Base-by-base conservation (phyloP, 495 filamentous ascomycete species). In the Podospora conica region DNA sequence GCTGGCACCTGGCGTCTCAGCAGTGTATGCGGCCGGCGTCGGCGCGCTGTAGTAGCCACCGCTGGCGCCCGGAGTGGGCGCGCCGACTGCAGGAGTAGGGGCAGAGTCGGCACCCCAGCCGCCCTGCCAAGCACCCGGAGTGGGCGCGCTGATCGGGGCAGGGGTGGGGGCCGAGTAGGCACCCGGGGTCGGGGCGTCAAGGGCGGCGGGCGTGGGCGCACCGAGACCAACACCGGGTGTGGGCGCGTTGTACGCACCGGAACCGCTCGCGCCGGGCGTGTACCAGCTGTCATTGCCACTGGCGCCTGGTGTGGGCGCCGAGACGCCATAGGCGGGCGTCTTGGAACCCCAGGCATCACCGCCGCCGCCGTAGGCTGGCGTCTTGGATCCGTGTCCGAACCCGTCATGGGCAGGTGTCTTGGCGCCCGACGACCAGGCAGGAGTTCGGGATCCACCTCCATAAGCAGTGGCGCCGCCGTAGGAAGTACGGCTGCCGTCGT, bases 141-240 rank as follows among this genome's bases (percentile, higher is more conserved):
- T 97, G 1, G 92, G 90, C 1, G 91, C 91, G 40, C 87, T 88
- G 63, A 81, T 73, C 20, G 79, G 81, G 23, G 85, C 85, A 0
- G 88, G 88, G 1, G 89, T 91, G 20, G 90, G 88, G 12, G 90
- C 88, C 28, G 81, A 86, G 62, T 85, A 81, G 0, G 88, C 85
- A 69, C 91, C 89, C 0, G 93, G 93, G 0, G 93, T 97, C 0
- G 93, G 90, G 1, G 91, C 91, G 53, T 87, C 89, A 64, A 86
- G 79, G 21, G 82, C 86, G 33, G 85, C 88, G 0, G 90, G 90
- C 0, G 90, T 93, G 18, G 91, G 90, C 12, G 91, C 90, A 29
- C 83, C 86, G 31, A 86, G 74, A 18, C 81, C 78, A 58, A 84
- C 89, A 9, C 90, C 90, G 0, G 91, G 91, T 0, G 92, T 95